Conservation (phyloP, 169 alveolate species). For the Perkinsus marinus region DNA sequence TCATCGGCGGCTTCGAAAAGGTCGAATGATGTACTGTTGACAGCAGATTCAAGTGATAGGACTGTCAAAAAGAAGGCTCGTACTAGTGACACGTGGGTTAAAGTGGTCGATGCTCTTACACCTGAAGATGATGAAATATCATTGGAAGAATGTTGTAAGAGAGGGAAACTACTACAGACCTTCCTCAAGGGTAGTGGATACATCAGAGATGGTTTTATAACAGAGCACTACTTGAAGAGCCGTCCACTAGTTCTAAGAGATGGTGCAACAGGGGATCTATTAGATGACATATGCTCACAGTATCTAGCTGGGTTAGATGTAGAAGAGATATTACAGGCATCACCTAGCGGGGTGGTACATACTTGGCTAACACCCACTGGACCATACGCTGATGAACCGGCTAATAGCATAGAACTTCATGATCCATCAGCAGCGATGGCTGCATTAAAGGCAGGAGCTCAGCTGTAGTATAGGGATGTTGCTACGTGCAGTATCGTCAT, state of each 20-base stretch:
- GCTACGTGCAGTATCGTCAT: neutral
- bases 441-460: neutral
- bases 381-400: neutral
- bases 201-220: neutral
- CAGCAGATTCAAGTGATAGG: neutral
- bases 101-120: neutral
- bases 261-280: neutral
- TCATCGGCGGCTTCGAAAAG: neutral
- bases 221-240: neutral
- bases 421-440: neutral
- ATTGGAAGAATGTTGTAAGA: neutral
- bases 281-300: neutral
- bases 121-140: neutral
- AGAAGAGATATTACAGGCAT: neutral
- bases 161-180: neutral
- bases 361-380: neutral
- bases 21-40: neutral
- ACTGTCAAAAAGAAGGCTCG: neutral
- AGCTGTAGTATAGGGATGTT: neutral
- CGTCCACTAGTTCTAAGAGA: neutral
- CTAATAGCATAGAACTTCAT: neutral
- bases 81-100: neutral
- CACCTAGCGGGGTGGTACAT: neutral
- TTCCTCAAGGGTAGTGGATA: neutral
- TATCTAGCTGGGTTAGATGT: neutral